Base-by-base conservation (phyloP, 768 basidiomycete genomes). In the Tylopilus cervinicoccineus region DNA sequence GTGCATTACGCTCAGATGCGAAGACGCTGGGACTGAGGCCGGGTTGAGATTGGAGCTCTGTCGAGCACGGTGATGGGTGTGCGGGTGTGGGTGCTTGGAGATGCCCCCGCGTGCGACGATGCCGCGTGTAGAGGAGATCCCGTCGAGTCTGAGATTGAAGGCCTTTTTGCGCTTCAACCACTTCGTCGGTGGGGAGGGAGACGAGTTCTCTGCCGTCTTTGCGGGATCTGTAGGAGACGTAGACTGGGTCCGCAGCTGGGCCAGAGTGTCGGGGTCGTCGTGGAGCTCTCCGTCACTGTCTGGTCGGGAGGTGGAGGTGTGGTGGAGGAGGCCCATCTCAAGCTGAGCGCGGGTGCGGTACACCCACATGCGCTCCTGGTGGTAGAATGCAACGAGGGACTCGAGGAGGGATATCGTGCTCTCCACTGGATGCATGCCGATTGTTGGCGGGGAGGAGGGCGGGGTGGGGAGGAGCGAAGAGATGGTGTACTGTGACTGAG, bases 321-420 rank as follows among this genome's bases (percentile, higher is more conserved):
- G 54, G 24, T 60, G 42, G 59, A 64, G 45, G 50, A 72, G 55
- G 37, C 75, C 72, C 60, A 76, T 70, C 64, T 83, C 79, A 54
- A 86, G 76, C 42, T 73, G 70, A 16, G 78, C 78, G 33, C 83
- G 80, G 40, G 81, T 81, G 47, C 80, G 80, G 53, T 81, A 79
- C 6, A 86, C 77, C 83, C 85, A 87, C 70, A 77, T 79, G 32
- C 80, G 80, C 66, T 86, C 83, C 53, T 80, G 76, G 60, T 84
- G 79, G 63, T 87, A 88, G 57, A 82, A 86, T 6, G 75, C 70
- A 34, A 81, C 73, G 43, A 88, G 79, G 23, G 77, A 76, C 56
- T 84, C 79, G 59, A 86, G 79, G 54, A 83, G 75, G 55, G 73
- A 68, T 38, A 77, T 69, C n/a, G 84, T 79, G 13, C 71, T 71